Conservation (phyloP, 148 eudicot genomes). For the Cornus kousa region DNA sequence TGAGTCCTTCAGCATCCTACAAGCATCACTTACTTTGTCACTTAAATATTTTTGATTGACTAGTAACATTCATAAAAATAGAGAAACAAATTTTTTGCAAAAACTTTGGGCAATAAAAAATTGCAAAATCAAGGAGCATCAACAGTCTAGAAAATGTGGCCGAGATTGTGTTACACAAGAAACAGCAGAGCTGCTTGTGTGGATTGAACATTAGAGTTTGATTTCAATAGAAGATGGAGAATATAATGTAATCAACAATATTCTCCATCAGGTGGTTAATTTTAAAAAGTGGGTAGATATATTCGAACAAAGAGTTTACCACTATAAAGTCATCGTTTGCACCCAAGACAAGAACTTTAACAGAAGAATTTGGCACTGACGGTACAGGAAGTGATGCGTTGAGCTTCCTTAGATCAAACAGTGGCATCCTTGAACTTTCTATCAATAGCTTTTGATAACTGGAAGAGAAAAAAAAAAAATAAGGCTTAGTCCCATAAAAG, state of each 20-base stretch:
- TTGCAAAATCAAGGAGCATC: too few species aligned
- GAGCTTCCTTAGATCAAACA: constrained; percentile 90
- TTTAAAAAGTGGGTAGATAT: background rate
- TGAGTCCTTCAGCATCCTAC: constrained; percentile 78
- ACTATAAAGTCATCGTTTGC: constrained; percentile 84
- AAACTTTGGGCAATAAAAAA: too few species aligned
- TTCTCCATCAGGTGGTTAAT: background rate
- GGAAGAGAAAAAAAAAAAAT: constrained; percentile 8
- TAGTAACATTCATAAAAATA: too few species aligned
- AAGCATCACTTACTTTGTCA: constrained; percentile 7
- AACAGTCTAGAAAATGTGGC: too few species aligned
- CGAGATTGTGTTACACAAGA: too few species aligned
- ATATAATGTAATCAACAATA: background rate
- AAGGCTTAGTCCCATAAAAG: background rate
- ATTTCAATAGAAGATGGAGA: background rate
- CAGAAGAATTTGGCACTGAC: constrained; percentile 46
- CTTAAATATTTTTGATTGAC: background rate
- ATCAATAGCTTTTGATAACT: constrained; percentile 87
- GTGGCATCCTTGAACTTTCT: constrained; percentile 89
- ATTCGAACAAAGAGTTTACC: constrained; percentile 35
- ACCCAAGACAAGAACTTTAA: constrained; percentile 66
- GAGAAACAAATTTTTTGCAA: too few species aligned
- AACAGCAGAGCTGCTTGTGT: background rate
- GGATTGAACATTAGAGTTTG: background rate
- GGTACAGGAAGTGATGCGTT: constrained; percentile 96